Conservation (phyloP, 768 basidiomycete species). For the Boletus subcaerulescens region DNA sequence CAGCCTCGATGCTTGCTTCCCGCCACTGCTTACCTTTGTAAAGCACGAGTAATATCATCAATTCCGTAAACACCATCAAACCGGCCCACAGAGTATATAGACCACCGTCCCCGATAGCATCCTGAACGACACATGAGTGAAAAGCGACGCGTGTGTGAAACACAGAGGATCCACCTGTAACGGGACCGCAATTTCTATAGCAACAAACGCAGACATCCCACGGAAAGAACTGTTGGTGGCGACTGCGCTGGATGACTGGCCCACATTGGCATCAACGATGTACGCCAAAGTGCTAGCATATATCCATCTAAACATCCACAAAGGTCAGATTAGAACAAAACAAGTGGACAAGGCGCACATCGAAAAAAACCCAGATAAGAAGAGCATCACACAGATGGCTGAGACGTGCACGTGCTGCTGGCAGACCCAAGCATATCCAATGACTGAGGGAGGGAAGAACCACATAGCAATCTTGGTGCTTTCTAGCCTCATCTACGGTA, state of each 20-base stretch:
- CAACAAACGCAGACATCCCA: conserved; percentile 63
- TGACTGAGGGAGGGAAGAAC: conserved; percentile 50
- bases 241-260: conserved; percentile 73
- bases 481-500: conserved; percentile 64
- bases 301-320: conserved; percentile 43
- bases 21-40: conserved; percentile 65
- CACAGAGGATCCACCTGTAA: conserved; percentile 42
- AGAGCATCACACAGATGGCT: conserved; percentile 70
- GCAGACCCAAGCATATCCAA: conserved; percentile 78
- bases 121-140: conserved; percentile 32
- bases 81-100: conserved; percentile 69
- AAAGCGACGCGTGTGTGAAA: background rate
- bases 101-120: conserved; percentile 77
- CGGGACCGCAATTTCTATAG: conserved; percentile 73
- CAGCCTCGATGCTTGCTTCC: conserved; percentile 33
- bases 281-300: conserved; percentile 78
- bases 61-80: conserved; percentile 50
- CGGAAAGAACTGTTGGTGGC: conserved; percentile 78
- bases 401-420: conserved; percentile 62
- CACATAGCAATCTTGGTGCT: conserved; percentile 60
- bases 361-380: conserved; percentile 68
- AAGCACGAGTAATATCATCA: conserved; percentile 57
- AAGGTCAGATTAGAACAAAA: background rate
- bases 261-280: conserved; percentile 83
- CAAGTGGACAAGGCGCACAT: conserved; percentile 48